Base-by-base conservation (phyloP, 176 grass and related monocot genomes). In the Aegilops umbellulata region DNA sequence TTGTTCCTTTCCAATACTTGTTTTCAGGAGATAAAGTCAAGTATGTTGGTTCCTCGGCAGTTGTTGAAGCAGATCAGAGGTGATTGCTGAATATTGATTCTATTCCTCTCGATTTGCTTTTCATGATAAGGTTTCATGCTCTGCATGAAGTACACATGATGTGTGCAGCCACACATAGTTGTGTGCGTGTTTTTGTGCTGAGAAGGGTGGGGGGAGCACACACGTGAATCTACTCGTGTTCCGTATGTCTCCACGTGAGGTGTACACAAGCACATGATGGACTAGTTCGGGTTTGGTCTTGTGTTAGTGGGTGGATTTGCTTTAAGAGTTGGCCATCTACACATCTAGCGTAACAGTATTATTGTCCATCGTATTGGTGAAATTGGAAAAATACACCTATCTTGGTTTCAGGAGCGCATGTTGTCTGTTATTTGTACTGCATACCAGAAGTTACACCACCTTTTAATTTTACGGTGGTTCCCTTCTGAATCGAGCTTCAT, bases 1-100 rank as follows among this genome's bases (percentile, higher is more conserved):
- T 79, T 87, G 22, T 78, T 32, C 71, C 85, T 76, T 49, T 80
- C 15, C 46, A 68, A 83, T 92, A 34, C 44, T 46, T n/a, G 10
- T 85, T 94, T 88, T 88, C 91, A 98, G 95, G 95, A 73, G 89
- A 95, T 87, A 90, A 91, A 55, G 93, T 98, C 85, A 98, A 93
- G 89, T 98, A 93, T 88, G 64, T 90, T 27, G 89, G 85, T 53
- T 78, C 80, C 51, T 74, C 87, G 12, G 66, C 81, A 70, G 80
- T 79, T 66, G 60, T 67, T 57, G 90, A 93, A 87, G 77, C 69
- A 83, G 89, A 93, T 79, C 91, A 92, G 42, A 93, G 93, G 95
- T 98, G 78, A 46, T 86, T 79, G 46, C 69, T 83, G 53, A 15
- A 83, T 80, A 8, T 84, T 73, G 34, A n/a, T 2, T 89, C 57